phyloP scores from a whole-genome alignment of 2,329 filamentous ascomycete species.

The Didymosphaeria variabile region DNA sequence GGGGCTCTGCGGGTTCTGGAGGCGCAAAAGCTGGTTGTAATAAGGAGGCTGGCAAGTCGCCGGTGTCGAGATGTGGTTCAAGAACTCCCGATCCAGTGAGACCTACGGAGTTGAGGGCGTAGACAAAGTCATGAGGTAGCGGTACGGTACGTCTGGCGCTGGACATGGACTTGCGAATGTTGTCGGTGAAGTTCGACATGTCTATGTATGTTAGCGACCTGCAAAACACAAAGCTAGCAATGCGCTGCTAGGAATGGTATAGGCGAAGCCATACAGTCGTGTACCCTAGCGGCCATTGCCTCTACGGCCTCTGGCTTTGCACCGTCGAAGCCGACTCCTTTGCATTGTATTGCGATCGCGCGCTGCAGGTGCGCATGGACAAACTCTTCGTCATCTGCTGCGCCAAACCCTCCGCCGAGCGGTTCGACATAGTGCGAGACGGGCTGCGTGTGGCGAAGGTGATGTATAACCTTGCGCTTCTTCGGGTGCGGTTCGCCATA shows the following conservation, averaged over 20 bases:
- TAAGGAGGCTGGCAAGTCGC: constrained; percentile 46
- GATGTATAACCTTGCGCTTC: constrained; percentile 46
- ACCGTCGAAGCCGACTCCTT: constrained; percentile 63
- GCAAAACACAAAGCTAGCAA: neutral
- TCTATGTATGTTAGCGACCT: constrained; percentile 51
- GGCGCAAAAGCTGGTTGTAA: constrained; percentile 53
- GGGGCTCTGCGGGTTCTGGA: constrained; percentile 50
- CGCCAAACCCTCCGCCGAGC: constrained; percentile 43
- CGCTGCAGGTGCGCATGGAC: constrained; percentile 64
- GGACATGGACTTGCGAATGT: constrained; percentile 67
- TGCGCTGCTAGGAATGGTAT: constrained; percentile 18
- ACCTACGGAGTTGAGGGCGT: constrained; percentile 56
- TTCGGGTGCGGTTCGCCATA: constrained; percentile 39
- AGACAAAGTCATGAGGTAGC: constrained; percentile 67
- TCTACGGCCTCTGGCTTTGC: constrained; percentile 66
- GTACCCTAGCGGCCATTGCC: constrained; percentile 62
- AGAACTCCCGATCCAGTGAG: constrained; percentile 52
- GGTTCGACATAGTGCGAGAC: constrained; percentile 43
- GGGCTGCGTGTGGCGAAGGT: constrained; percentile 48
- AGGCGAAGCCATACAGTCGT: constrained; percentile 64
- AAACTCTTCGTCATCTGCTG: constrained; percentile 55
- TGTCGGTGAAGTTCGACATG: constrained; percentile 63
- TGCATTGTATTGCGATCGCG: constrained; percentile 63
- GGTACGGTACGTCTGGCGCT: constrained; percentile 64
- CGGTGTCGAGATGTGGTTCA: constrained; percentile 52